phyloP scores from a whole-genome alignment of 495 filamentous ascomycete species.

The Thozetella sp. region DNA sequence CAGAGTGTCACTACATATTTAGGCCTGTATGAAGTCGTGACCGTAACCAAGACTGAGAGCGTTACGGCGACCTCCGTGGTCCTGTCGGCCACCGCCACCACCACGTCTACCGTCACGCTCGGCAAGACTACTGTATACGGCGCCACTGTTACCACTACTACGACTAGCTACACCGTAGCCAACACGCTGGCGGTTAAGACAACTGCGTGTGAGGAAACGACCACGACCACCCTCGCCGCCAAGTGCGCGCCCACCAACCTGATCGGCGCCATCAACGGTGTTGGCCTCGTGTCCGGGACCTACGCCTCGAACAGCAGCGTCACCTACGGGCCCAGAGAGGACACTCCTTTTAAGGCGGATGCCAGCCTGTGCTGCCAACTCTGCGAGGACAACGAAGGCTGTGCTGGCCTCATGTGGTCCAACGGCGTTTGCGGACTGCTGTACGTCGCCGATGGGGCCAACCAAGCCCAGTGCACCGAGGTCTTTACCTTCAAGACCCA shows the following conservation, averaged over 20 bases:
- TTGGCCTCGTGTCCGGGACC: constrained; percentile 13
- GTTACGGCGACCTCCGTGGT: constrained; percentile 9
- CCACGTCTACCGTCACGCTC: neutral
- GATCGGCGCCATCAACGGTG: constrained; percentile 16
- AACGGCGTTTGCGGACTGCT: constrained; percentile 36
- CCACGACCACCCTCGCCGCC: constrained; percentile 18
- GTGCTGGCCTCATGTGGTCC: constrained; percentile 59
- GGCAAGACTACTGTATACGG: constrained; percentile 8
- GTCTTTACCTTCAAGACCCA: constrained; percentile 17
- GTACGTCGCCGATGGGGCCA: constrained; percentile 29
- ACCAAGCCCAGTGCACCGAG: constrained; percentile 13
- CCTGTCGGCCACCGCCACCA: constrained; percentile 12
- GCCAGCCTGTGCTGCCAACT: constrained; percentile 21
- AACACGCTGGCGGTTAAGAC: constrained; percentile 6
- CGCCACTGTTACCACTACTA: constrained; percentile 10
- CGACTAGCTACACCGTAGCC: constrained; percentile 11
- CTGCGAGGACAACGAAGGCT: constrained; percentile 50
- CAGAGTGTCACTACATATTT: constrained; percentile 11
- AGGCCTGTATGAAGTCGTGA: constrained; percentile 14
- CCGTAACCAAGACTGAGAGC: constrained; percentile 16
- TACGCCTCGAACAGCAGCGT: constrained; percentile 20
- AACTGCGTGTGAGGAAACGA: constrained; percentile 16
- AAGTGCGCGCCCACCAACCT: constrained; percentile 26
- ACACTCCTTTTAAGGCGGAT: constrained; percentile 6
- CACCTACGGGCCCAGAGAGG: constrained; percentile 14